Evolutionary conservation across 1,139 yeast genomes (phyloP).

Genomic region (Magnusiomyces suaveolens): DNA sequence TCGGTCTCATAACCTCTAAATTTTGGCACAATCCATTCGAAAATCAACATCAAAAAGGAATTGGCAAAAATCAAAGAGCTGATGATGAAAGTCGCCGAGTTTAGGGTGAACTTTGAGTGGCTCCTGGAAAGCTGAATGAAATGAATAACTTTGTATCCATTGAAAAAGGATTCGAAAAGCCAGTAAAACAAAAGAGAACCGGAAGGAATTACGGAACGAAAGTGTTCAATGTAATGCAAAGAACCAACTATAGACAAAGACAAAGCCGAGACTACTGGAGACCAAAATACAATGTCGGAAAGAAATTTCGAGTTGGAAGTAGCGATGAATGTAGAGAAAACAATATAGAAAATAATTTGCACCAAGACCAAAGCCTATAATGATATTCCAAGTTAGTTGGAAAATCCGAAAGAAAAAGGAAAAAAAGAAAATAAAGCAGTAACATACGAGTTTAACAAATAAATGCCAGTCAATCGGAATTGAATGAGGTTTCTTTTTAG

Average conservation of each 20-base stretch:
- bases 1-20: conserved; percentile 37
- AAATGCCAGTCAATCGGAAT: conserved; percentile 33
- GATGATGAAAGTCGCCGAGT: not conserved
- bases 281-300: conserved; percentile 38
- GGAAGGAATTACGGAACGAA: conserved; percentile 51
- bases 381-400: no score
- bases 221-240: conserved; percentile 65
- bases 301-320: conserved; percentile 16
- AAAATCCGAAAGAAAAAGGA: not conserved
- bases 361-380: conserved; percentile 30
- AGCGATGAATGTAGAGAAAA: conserved; percentile 25
- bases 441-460: conserved; percentile 30
- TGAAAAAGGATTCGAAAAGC: conserved; percentile 41
- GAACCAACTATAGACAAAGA: conserved; percentile 44
- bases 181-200: conserved; percentile 69
- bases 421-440: no score
- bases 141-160: conserved; percentile 33
- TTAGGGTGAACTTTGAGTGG: conserved; percentile 37
- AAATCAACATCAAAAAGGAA: conserved; percentile 41
- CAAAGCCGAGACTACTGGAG: conserved; percentile 35
- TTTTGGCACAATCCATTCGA: conserved; percentile 48
- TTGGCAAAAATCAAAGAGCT: conserved; percentile 34
- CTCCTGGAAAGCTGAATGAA: conserved; percentile 38
- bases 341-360: conserved; percentile 36
- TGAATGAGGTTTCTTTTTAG: conserved; percentile 24